A percentile compares a stretch with the other conserved stretches of the same genome.
These are phyloP conservation scores for Fusarium sororula DNA, from an alignment of 2,329 filamentous ascomycete genomes.

Conservation along the genomic window DNA sequence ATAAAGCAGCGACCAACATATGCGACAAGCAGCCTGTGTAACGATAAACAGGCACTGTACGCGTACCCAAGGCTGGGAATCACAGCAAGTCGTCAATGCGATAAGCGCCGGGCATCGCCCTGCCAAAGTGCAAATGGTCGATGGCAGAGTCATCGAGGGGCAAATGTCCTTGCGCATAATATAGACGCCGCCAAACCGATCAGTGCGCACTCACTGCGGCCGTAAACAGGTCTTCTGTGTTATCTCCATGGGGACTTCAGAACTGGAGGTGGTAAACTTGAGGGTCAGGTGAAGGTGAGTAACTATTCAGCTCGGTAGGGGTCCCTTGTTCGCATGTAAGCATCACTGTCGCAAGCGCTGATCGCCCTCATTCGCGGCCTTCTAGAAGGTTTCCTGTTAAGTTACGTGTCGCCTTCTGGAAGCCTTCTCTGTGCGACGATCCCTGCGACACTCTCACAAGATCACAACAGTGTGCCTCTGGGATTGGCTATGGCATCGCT, in stretches of 20 bases:
- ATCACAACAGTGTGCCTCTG: background rate
- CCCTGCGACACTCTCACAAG: slow-evolving; percentile 1
- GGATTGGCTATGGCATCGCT: background rate
- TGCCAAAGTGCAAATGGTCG: background rate
- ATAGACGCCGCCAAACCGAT: background rate
- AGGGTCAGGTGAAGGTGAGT: slow-evolving; percentile 11
- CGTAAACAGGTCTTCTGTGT: background rate
- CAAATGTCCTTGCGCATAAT: background rate
- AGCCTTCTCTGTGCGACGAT: background rate
- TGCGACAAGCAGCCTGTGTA: background rate
- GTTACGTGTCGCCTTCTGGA: slow-evolving; percentile 9
- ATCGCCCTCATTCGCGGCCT: background rate
- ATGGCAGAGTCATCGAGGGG: background rate
- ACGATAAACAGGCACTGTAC: background rate
- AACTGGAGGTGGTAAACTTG: slow-evolving; percentile 1
- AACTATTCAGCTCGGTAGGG: background rate
- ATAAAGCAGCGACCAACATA: background rate
- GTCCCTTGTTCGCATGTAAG: slow-evolving; percentile 1
- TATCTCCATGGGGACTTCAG: background rate
- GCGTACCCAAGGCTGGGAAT: background rate
- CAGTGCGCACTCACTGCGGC: slow-evolving; percentile 11
- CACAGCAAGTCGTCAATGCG: background rate
- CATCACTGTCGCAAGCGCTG: background rate
- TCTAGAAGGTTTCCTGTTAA: slow-evolving; percentile 5
- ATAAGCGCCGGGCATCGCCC: slow-evolving; percentile 2